Percentiles rank a stretch among this genome's conserved stretches.
Conservation (phyloP, 306 rosid species). For the Vachellia pachyceras region DNA sequence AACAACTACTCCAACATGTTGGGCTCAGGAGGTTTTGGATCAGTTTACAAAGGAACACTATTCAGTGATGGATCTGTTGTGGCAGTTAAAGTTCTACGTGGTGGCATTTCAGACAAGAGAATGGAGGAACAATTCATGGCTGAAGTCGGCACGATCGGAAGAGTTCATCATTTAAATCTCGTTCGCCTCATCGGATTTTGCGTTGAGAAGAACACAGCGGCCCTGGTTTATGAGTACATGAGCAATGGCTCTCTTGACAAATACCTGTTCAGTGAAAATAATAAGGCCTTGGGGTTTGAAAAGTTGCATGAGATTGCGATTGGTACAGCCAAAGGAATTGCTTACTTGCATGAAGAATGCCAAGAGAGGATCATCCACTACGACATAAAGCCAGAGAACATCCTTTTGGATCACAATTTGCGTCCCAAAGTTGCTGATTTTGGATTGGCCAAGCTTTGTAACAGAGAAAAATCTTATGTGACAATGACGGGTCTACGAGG, state of each 20-base stretch:
- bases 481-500: constrained; percentile 46
- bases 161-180: constrained; percentile 48
- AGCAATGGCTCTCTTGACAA: constrained; percentile 46
- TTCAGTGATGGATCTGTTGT: constrained; percentile 37
- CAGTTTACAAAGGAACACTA: constrained; percentile 35
- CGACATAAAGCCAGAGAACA: constrained; percentile 50
- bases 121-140: constrained; percentile 49
- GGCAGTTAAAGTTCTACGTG: constrained; percentile 44
- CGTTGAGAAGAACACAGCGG: constrained; percentile 34
- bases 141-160: constrained; percentile 49
- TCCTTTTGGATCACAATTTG: constrained; percentile 40
- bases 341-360: constrained; percentile 51
- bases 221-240: constrained; percentile 46
- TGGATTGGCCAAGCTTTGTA: constrained; percentile 48
- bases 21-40: constrained; percentile 50
- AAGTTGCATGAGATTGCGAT: constrained; percentile 44
- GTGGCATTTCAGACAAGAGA: constrained; percentile 27
- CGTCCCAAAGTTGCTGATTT: constrained; percentile 48
- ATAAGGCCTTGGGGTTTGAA: constrained; percentile 26
- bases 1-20: constrained; percentile 26
- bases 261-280: constrained; percentile 21
- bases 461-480: constrained; percentile 41
- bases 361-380: constrained; percentile 47
- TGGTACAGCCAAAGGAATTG: constrained; percentile 47
- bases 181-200: constrained; percentile 51